Evolutionary conservation across 495 filamentous ascomycete genomes (phyloP).

Genomic region (Tuber melanosporum): DNA sequence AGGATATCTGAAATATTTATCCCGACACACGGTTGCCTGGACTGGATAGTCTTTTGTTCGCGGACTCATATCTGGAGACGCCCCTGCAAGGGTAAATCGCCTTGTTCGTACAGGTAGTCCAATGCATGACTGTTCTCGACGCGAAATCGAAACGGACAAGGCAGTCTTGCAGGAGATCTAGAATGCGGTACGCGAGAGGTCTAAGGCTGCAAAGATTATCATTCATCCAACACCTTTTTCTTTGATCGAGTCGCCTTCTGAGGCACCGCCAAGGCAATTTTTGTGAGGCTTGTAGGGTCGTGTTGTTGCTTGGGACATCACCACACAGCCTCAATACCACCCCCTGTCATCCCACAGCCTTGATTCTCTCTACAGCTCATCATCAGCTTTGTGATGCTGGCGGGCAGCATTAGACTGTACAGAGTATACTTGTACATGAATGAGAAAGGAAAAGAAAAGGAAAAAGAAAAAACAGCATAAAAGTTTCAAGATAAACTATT

Average conservation of each 20-base stretch:
- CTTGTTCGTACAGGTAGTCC: neutral
- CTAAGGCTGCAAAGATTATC: neutral
- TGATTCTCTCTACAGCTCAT: neutral
- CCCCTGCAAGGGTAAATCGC: neutral
- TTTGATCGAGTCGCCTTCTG: neutral
- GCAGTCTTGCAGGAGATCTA: neutral
- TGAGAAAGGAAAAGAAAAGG: neutral
- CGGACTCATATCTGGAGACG: neutral
- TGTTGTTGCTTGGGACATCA: neutral
- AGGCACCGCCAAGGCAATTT: neutral
- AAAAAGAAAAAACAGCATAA: neutral
- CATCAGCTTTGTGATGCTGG: neutral
- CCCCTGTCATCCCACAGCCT: neutral
- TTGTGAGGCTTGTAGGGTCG: neutral
- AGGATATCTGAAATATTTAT: neutral
- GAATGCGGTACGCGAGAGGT: neutral
- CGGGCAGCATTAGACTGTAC: neutral
- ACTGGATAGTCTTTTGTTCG: neutral
- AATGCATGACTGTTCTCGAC: neutral
- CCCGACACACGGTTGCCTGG: neutral
- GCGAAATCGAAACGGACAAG: neutral
- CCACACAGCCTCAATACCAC: neutral
- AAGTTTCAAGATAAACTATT: slow-evolving; percentile 2
- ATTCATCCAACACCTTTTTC: neutral
- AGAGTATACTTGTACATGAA: neutral